A percentile compares a stretch with the other conserved stretches of the same genome.
These are phyloP conservation scores for Halocafeteria seosinensis DNA, from an alignment of 108 stramenopile species.

Conservation along the genomic window DNA sequence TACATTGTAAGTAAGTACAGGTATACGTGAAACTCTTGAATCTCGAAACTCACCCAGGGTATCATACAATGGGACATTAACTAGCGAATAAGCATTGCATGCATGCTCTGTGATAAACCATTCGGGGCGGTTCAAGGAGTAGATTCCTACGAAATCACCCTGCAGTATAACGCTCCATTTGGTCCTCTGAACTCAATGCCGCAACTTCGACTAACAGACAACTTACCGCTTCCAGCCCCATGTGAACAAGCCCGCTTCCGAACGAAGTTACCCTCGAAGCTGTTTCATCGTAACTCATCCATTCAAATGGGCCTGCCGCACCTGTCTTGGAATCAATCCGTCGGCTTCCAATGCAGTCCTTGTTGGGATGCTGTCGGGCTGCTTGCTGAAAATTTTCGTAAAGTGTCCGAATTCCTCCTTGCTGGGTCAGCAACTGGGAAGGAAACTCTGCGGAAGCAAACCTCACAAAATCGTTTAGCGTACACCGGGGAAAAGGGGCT, in stretches of 20 bases:
- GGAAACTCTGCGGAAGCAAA: too few relatives aligned
- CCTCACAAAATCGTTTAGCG: too few relatives aligned
- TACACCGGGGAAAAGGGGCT: too few relatives aligned
- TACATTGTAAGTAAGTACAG: too few relatives aligned
- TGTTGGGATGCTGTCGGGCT: not conserved
- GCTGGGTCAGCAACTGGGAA: too few relatives aligned
- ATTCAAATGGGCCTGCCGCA: not conserved
- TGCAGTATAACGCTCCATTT: not conserved
- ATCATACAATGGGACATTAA: slow-evolving; percentile 78
- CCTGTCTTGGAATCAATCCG: not conserved
- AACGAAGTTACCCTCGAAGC: not conserved
- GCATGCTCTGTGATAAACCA: slow-evolving; percentile 79
- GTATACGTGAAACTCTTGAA: too few relatives aligned
- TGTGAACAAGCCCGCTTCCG: not conserved
- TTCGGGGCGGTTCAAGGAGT: slow-evolving; percentile 77
- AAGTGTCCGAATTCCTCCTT: too few relatives aligned
- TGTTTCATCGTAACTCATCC: not conserved
- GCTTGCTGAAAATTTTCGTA: not conserved
- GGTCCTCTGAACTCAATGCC: not conserved
- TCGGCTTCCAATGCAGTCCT: not conserved
- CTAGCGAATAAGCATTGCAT: slow-evolving; percentile 49
- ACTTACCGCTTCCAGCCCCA: not conserved
- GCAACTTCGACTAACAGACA: not conserved
- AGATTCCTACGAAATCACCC: slow-evolving; percentile 47
- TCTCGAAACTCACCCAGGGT: too few relatives aligned